Evolutionary conservation across 2,329 filamentous ascomycete genomes (phyloP).

Genomic region (Alternaria arbusti): DNA sequence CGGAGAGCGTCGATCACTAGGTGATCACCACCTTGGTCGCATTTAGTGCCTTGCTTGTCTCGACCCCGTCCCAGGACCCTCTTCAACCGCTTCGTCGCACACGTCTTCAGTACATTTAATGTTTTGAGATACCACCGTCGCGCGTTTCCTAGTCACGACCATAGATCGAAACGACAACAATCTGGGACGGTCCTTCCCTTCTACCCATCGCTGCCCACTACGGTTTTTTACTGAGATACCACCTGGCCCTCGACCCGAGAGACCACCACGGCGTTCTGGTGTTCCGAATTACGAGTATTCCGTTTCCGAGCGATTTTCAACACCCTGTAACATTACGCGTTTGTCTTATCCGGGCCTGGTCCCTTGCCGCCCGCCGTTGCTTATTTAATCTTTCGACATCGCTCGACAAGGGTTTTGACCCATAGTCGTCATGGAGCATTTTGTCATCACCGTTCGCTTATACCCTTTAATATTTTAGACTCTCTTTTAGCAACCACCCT

Average conservation of each 20-base stretch:
- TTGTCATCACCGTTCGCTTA: constrained; percentile 44
- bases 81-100: neutral
- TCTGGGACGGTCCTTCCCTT: constrained; percentile 37
- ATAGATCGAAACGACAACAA: constrained; percentile 34
- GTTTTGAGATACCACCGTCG: constrained; percentile 48
- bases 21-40: constrained; percentile 26
- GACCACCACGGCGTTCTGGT: constrained; percentile 27
- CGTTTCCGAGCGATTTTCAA: constrained; percentile 32
- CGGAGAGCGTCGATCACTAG: constrained; percentile 50
- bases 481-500: constrained; percentile 37
- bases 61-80: constrained; percentile 11
- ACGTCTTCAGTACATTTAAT: constrained; percentile 18
- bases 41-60: constrained; percentile 5
- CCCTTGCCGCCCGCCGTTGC: constrained; percentile 2
- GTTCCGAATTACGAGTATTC: constrained; percentile 34
- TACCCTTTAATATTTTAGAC: constrained; percentile 48
- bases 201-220: constrained; percentile 37
- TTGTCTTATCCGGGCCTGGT: constrained; percentile 9
- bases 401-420: constrained; percentile 23
- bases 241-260: constrained; percentile 15
- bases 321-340: constrained; percentile 41
- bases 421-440: constrained; percentile 30
- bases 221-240: constrained; percentile 32
- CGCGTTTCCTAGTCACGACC: constrained; percentile 34
- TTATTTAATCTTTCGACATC: constrained; percentile 19